Base-by-base conservation (phyloP, 768 basidiomycete species). In the Boletus insuetus region DNA sequence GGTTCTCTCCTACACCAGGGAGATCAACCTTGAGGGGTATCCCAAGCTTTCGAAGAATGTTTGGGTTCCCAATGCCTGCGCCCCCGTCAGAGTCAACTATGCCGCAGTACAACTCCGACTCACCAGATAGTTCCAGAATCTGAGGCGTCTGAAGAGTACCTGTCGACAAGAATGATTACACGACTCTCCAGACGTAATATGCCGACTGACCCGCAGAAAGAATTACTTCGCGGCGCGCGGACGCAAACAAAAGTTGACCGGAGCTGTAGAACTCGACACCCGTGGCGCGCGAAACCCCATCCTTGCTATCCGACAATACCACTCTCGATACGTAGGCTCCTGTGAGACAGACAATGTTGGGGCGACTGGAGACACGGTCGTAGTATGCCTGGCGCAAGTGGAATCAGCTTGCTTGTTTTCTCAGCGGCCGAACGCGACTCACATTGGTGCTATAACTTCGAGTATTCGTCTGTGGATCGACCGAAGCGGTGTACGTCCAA, bases 71-170 rank as follows among this genome's bases (percentile, higher is more conserved):
- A 7, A 64, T 50, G 17, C 62, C 62, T 60, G 26, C 12, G 8
- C 17, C 7, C 10, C 32, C 6, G 3, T 53, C 12, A 60, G 41
- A 50, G 16, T 7, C 19, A 29, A 37, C 12, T 17, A n/a, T 16
- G 29, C 12, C 13, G 24, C 14, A 7, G n/a, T 22, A 32, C 19
- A 10, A 6, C 12, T 20, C 29, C 16, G 3, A 34, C 54, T 1
- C 20, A 61, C 67, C 68, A 37, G 68, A 73, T 14, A 73, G 58
- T 40, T 72, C 71, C n/a, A 75, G 57, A 17, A 75, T 53, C 55
- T 74, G 72, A 4, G 74, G 71, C 2, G 73, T 74, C 37, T 63
- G 62, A 32, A 75, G 54, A 8, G 69, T 45, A 46, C 69, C 67
- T 70, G 16, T 13, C 16, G 14, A 19, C 39, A 16, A 12, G 20